phyloP scores from a whole-genome alignment of 2,329 filamentous ascomycete species.

The Ophiostoma sp. region DNA sequence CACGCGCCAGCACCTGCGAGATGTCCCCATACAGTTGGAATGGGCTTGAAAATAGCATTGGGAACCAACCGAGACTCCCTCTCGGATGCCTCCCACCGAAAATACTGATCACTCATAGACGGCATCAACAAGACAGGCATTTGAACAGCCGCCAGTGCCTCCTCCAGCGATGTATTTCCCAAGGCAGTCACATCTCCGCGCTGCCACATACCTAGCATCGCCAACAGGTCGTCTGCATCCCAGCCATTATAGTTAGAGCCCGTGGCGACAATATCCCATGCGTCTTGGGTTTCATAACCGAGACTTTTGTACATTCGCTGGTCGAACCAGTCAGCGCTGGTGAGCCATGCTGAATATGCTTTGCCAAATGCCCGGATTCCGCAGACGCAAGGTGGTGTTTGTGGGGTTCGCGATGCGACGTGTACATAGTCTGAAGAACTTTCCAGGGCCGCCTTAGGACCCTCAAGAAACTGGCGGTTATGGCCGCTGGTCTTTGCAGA shows the following conservation, averaged over 20 bases:
- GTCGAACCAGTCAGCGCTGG: slow-evolving; percentile 73
- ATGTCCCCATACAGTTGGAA: slow-evolving; percentile 28
- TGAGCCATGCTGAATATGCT: slow-evolving; percentile 77
- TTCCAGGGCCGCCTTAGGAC: slow-evolving; percentile 45
- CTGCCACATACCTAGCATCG: slow-evolving; percentile 69
- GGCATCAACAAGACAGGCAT: slow-evolving; percentile 68
- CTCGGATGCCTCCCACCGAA: slow-evolving; percentile 73
- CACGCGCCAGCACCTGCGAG: slow-evolving; percentile 21
- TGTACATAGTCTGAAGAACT: slow-evolving; percentile 37
- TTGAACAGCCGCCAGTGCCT: slow-evolving; percentile 63
- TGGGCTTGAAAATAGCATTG: slow-evolving; percentile 17
- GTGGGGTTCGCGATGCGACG: slow-evolving; percentile 43
- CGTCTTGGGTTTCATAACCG: slow-evolving; percentile 63
- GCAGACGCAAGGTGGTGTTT: slow-evolving; percentile 30
- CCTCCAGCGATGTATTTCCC: slow-evolving; percentile 61
- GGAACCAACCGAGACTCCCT: slow-evolving; percentile 54
- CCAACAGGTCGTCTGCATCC: slow-evolving; percentile 30
- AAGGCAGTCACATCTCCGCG: slow-evolving; percentile 62
- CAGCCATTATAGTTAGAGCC: slow-evolving; percentile 57
- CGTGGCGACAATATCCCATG: slow-evolving; percentile 72
- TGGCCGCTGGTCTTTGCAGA: slow-evolving; percentile 47
- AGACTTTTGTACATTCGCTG: slow-evolving; percentile 62
- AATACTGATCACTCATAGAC: slow-evolving; percentile 70
- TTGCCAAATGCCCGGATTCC: slow-evolving; percentile 65
- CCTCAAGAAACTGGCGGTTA: slow-evolving; percentile 52